Base-by-base conservation (phyloP, 78 protist species). In the Polysphondylium violaceum region DNA sequence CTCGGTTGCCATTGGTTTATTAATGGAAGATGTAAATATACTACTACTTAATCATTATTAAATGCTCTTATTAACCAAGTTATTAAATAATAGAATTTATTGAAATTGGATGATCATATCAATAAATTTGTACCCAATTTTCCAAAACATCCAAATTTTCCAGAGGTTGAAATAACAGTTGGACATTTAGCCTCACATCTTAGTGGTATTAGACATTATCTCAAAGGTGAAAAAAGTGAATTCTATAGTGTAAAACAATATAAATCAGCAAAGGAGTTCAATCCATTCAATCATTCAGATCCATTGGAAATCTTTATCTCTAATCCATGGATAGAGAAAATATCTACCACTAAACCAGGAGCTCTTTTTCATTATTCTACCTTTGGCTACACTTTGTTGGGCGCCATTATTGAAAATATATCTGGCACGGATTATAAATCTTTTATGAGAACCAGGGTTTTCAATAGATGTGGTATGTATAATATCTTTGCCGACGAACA, bases 201-300 rank as follows among this genome's bases (percentile, higher is more conserved):
- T 21, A 61, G 91, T 31, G 91, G 91, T 47, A 83, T 83, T 43
- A 74, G 91, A 55, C 91, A 83, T 43, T 83, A 83, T 58, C 41
- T 47, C 11, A 43, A 27, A n/a, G 72, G 51, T 29, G 29, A 40
- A 44, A 21, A 27, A 29, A 29, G 60, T 2, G 91, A 83, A 23
- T 58, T 56, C 33, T 83, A 31, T 58, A 58, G 73, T 59, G 79
- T 69, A 4, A 67, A 40, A 61, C 33, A 83, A 71, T 83, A 55
- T 60, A 41, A 65, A 51, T 40, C 88, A 2, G 25, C 51, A 11
- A 51, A 44, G 14, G 58, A 19, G 5, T 14, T 43, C 14, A 78
- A 41, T 21, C 75, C 75, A 21, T 5, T 25, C 0, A 35, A 50
- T 7, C 14, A 53, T 25, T 12, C 40, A 19, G 31, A 35, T 43